These are phyloP conservation scores for Sugiyamaella novakii DNA, from an alignment of 1,139 yeast species.

Conservation along the genomic window DNA sequence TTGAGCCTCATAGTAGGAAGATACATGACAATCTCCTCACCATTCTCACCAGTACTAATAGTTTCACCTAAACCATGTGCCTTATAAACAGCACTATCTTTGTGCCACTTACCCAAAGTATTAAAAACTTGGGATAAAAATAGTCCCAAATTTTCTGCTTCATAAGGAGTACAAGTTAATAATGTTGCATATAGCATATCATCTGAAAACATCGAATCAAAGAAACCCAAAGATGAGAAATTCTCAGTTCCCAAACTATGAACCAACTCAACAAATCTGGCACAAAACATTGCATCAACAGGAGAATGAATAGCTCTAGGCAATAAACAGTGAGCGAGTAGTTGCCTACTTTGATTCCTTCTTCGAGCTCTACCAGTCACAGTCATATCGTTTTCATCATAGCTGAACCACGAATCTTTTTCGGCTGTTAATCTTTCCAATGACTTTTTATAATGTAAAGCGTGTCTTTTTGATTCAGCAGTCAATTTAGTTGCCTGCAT, in stretches of 20 bases:
- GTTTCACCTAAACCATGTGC: conserved; percentile 38
- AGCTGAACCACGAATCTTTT: conserved; percentile 42
- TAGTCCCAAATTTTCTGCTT: conserved; percentile 81
- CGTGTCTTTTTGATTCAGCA: conserved; percentile 40
- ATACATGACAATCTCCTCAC: conserved; percentile 28
- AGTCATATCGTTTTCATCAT: conserved; percentile 30
- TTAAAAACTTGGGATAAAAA: conserved; percentile 63
- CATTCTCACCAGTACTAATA: conserved; percentile 8
- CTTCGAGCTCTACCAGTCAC: conserved; percentile 34
- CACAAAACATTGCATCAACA: conserved; percentile 75
- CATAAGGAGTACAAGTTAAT: conserved; percentile 71
- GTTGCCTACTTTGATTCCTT: conserved; percentile 40
- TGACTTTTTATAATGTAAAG: conserved; percentile 41
- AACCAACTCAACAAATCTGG: conserved; percentile 59
- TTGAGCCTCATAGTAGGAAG: conserved; percentile 35
- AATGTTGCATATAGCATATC: conserved; percentile 60
- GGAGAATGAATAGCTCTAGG: conserved; percentile 83
- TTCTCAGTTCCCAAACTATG: conserved; percentile 50
- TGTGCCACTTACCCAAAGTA: conserved; percentile 50
- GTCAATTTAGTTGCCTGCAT: conserved; percentile 34
- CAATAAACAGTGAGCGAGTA: conserved; percentile 66
- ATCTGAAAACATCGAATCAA: conserved; percentile 55
- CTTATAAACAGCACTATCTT: conserved; percentile 36
- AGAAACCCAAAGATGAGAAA: conserved; percentile 49
- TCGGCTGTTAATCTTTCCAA: conserved; percentile 39